These are phyloP conservation scores for Aspergillus chevalieri DNA, from an alignment of 2,329 filamentous ascomycete species.

Conservation along the genomic window DNA sequence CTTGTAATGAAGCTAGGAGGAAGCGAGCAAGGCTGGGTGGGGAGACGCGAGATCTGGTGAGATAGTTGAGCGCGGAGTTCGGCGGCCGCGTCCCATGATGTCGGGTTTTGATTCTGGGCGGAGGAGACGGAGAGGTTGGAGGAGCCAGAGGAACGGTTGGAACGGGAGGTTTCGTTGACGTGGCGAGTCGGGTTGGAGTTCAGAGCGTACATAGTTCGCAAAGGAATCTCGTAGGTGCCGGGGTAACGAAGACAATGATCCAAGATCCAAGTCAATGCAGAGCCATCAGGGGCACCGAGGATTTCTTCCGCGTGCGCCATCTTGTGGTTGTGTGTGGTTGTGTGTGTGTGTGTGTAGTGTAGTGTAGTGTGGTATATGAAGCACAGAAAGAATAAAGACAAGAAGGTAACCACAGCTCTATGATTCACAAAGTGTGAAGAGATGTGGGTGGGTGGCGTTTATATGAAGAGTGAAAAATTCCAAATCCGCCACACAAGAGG, in stretches of 20 bases:
- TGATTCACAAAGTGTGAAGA: not conserved
- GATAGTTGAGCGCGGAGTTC: conserved; percentile 39
- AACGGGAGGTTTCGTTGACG: conserved; percentile 30
- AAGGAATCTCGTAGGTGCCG: conserved; percentile 58
- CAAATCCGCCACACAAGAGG: not conserved
- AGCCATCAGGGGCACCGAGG: conserved; percentile 30
- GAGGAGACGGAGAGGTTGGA: conserved; percentile 23
- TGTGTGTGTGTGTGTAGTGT: conserved; percentile 6
- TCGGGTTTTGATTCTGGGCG: conserved; percentile 12
- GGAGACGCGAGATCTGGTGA: conserved; percentile 52
- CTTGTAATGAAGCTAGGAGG: conserved; percentile 58
- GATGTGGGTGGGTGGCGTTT: not conserved
- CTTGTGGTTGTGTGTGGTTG: too few species aligned
- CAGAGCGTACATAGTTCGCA: conserved; percentile 62
- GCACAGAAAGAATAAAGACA: not conserved
- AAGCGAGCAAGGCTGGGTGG: conserved; percentile 55
- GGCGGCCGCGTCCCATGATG: conserved; percentile 30
- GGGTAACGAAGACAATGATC: conserved; percentile 58
- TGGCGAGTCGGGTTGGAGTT: conserved; percentile 52
- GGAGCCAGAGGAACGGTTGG: conserved; percentile 31
- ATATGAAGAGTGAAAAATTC: not conserved
- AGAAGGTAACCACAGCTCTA: not conserved
- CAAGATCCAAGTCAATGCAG: conserved; percentile 48
- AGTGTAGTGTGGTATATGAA: not conserved
- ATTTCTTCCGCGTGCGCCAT: conserved; percentile 14